These are phyloP conservation scores for Xylaria telfairii DNA, from an alignment of 495 filamentous ascomycete genomes.

Conservation along the genomic window DNA sequence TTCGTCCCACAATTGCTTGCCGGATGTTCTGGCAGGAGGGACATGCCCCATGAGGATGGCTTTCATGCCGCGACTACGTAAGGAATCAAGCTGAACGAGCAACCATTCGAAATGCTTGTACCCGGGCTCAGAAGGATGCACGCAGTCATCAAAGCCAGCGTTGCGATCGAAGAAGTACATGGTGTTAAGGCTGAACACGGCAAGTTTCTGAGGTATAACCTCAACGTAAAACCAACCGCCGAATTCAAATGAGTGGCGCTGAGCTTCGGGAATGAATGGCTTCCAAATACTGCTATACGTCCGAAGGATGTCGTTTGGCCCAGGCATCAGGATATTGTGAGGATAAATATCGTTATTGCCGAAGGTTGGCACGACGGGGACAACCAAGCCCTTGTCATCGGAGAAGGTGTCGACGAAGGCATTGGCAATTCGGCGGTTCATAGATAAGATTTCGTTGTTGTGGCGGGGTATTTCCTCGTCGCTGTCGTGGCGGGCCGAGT, in stretches of 20 bases:
- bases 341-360: constrained; percentile 98
- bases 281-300: constrained; percentile 77
- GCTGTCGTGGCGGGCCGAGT: constrained; percentile 93
- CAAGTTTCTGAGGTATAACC: constrained; percentile 84
- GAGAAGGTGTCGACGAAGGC: constrained; percentile 78
- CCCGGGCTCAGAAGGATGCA: constrained; percentile 75
- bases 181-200: constrained; percentile 95
- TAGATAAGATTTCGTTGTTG: constrained; percentile 70
- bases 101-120: constrained; percentile 98
- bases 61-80: constrained; percentile 87
- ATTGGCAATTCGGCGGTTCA: constrained; percentile 75
- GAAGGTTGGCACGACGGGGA: constrained; percentile 88
- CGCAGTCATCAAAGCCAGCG: constrained; percentile 89
- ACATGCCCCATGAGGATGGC: constrained; percentile 95
- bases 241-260: constrained; percentile 87
- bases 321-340: constrained; percentile 88
- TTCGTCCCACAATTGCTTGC: constrained; percentile 86
- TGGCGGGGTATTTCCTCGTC: constrained; percentile 83
- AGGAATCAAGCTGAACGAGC: constrained; percentile 82
- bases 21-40: constrained; percentile 81
- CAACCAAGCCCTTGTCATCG: constrained; percentile 61
- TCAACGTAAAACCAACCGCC: constrained; percentile 96
- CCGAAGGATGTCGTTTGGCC: constrained; percentile 84
- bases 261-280: constrained; percentile 88
- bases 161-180: constrained; percentile 96